These are phyloP conservation scores for Talaromyces marneffei DNA, from an alignment of 2,329 filamentous ascomycete genomes.

Conservation along the genomic window DNA sequence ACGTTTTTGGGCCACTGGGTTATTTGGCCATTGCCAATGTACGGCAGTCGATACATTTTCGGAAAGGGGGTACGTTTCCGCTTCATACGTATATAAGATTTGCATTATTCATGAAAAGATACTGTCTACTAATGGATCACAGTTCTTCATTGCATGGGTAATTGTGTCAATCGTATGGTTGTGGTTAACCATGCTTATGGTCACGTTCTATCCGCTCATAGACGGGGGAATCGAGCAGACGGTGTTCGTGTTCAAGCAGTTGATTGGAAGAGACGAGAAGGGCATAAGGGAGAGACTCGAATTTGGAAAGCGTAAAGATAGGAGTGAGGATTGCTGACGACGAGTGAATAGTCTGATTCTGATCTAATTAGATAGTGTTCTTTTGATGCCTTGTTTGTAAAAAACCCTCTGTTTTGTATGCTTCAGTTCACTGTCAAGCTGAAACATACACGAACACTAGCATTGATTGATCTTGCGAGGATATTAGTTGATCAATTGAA, in stretches of 20 bases:
- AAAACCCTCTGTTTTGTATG: too few species aligned
- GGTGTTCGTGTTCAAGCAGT: slow-evolving; percentile 15
- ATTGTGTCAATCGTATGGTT: slow-evolving; percentile 50
- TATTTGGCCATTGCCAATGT: slow-evolving; percentile 52
- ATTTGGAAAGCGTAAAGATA: background rate
- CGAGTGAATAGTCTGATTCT: background rate
- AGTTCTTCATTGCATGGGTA: slow-evolving; percentile 49
- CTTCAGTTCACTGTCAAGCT: too few species aligned
- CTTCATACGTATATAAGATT: background rate
- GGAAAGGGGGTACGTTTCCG: slow-evolving; percentile 30
- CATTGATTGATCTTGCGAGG: too few species aligned
- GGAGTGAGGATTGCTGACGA: background rate
- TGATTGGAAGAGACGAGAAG: background rate
- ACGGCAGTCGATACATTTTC: slow-evolving; percentile 48
- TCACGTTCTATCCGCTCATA: slow-evolving; percentile 46
- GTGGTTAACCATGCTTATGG: slow-evolving; percentile 47
- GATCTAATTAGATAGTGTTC: background rate
- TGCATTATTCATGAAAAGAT: background rate
- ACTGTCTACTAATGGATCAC: slow-evolving; percentile 9
- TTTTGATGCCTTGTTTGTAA: background rate
- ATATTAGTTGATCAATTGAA: too few species aligned
- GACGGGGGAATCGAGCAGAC: slow-evolving; percentile 40
- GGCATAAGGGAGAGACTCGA: background rate
- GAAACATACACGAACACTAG: too few species aligned
- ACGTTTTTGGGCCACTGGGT: slow-evolving; percentile 52